Evolutionary conservation across 2,329 filamentous ascomycete species (phyloP), one percentile per base, ranked within the genome.

Genomic region (Aureobasidium leucospermi): DNA sequence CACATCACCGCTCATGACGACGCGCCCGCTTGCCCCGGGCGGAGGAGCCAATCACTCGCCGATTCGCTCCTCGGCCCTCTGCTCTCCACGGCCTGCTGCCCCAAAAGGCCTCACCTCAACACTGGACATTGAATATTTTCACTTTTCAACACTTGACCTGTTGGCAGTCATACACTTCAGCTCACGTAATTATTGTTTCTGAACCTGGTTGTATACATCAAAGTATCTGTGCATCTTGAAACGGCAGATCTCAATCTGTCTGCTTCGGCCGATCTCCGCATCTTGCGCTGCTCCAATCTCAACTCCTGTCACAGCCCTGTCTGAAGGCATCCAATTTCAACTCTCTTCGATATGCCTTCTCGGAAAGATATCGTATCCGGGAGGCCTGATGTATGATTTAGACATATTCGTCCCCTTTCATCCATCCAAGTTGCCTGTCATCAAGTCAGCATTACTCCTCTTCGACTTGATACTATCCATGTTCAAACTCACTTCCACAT

Each of bases 351-450:
- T 36, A 13, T 36, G 13, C 34, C 34, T 46, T 23, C 15, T 31
- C 23, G 13, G 43, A 31, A 29, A n/a, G 9, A 23, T 2, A 4
- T 19, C n/a, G 3, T 11, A 48, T 36, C n/a, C 19, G 9, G 31
- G 11, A 48, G 29, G 46, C 31, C 46, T 48, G 3, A 34, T 15
- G 15, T 23, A n/a, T 48, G 46, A n/a, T 15, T 8, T 16, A 58
- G 28, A 51, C 59, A 46, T 61, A 61, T 39, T 61, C 59, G 32
- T 58, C 53, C 28, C 59, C 59, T 28, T 61, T 61, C 59, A 61
- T 61, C 59, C 59, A 61, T 28, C 59, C 59, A n/a, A 61, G 53
- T 31, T 61, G 59, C 53, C 52, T 56, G 31, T 15, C 36, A 16
- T n/a, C 28, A 7, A 31, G 41, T 43, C 38, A 56, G 52, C 36